Base-by-base conservation (phyloP, 1,284 basidiomycete genomes). In the Fomitopsis betulina region DNA sequence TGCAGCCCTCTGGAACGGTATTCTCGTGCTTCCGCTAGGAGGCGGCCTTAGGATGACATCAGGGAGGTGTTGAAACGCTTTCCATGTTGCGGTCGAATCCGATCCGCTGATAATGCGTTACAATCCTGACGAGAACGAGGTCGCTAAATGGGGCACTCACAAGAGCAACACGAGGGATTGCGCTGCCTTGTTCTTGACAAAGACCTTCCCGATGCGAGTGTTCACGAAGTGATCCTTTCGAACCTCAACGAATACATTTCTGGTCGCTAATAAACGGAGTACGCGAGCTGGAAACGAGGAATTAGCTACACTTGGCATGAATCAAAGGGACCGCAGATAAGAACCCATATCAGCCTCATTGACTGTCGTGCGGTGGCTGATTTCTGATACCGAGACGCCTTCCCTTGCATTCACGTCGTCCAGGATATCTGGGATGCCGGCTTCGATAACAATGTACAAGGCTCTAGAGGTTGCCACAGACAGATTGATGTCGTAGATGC, bases 401-500 rank as follows among this genome's bases (percentile, higher is more conserved):
- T 54, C 25, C 12, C 5, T 25, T 3, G 50, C 42, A 35, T 57
- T 55, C 5, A 38, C 58, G 5, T 56, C 37, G 30, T 53, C 58
- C 13, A 65, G 40, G 30, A 65, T 32, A 35, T 65, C 63, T 3
- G 63, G 47, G 37, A 65, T 53, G 25, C 58, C 49, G 7, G 49
- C 37, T 40, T 62, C 52, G n/a, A 53, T 54, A 2, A 55, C 60
- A 40, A 60, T 59, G 33, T 58, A 54, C 56, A 63, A 25, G 3
- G 63, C 62, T 3, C 62, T 35, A 19, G 63, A 45, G 39, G 57
- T 45, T 51, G 54, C 53, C 49, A 45, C 57, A 21, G 53, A 21
- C n/a, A 35, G 35, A 27, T 37, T 40, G 23, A 63, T 40, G 53
- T 62, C 63, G 53, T 60, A 47, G 21, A 62, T 17, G n/a, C 63